Base-by-base conservation (phyloP, 306 rosid genomes). In the Acacia confusa region DNA sequence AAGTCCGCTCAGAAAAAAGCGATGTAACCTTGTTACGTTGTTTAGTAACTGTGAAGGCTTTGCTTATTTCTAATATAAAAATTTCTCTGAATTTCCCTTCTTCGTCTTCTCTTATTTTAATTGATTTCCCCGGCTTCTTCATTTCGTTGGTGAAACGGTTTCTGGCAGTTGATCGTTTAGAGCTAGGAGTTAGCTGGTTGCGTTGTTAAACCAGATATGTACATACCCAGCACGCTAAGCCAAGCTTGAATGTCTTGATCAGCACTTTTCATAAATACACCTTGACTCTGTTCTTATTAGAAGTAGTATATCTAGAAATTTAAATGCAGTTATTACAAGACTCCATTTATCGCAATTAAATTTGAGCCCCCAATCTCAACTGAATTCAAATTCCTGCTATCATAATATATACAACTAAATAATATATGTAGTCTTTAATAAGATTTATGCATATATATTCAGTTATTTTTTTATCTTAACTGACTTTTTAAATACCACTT, bases 1-100 rank as follows among this genome's bases (percentile, higher is more conserved):
- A 94, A 94, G 86, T 94, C 92, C 43, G 98, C 95, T 40, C 95
- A 92, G 84, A 94, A 94, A 22, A n/a, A 41, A 69, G 53, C 32
- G 7, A 40, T 69, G 10, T 41, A 69, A 12, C 22, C 53, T 12
- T 69, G 27, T n/a, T n/a, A n/a, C n/a, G n/a, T n/a, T 68, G 8
- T 20, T 38, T 36, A 10, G 24, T 38, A n/a, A 8, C 16, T 38
- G 28, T 19, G 24, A 20, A 48, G n/a, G 87, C 69, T 50, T 17
- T 7, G 19, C 25, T 22, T 32, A 20, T 74, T 36, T 52, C 48
- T 20, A 74, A 75, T n/a, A 32, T 11, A 48, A 36, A 12, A 52
- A 74, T 20, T 74, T 36, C 78, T 32, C 50, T 20, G 47, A 74
- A 53, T 53, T 34, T 24, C 48, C 11, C n/a, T 75, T 20, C 7